These are phyloP conservation scores for Phytopythium vexans DNA, from an alignment of 352 stramenopile species.

Conservation along the genomic window DNA sequence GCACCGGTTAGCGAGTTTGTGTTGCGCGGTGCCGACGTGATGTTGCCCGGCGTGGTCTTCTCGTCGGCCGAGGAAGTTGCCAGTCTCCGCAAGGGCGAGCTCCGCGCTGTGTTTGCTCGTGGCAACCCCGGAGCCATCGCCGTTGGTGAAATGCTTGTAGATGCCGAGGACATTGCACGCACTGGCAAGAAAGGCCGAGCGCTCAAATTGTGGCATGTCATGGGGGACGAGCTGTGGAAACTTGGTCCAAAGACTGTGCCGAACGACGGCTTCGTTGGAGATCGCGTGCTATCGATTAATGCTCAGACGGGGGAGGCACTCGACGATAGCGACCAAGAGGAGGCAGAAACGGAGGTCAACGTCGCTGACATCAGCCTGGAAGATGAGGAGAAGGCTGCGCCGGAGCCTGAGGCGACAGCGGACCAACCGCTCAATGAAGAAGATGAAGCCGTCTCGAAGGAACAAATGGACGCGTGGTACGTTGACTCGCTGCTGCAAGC, in stretches of 20 bases:
- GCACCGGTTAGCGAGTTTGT: constrained; percentile 80
- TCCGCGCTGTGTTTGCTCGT: constrained; percentile 64
- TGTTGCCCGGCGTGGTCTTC: constrained; percentile 81
- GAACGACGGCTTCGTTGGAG: constrained; percentile 57
- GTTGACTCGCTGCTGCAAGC: constrained; percentile 63
- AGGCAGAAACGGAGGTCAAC: constrained; percentile 19
- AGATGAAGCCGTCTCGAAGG: constrained; percentile 33
- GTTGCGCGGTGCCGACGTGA: constrained; percentile 76
- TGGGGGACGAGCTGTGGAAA: constrained; percentile 75
- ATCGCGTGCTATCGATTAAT: constrained; percentile 30
- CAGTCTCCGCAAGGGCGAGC: constrained; percentile 56
- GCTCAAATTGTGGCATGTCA: constrained; percentile 63
- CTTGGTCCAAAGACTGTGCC: constrained; percentile 65
- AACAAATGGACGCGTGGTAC: constrained; percentile 77
- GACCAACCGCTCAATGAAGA: constrained; percentile 8
- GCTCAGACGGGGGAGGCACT: constrained; percentile 4
- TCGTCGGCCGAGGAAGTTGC: constrained; percentile 43
- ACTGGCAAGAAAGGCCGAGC: constrained; percentile 67
- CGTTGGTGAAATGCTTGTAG: constrained; percentile 74
- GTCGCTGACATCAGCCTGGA: constrained; percentile 30
- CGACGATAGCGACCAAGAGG: constrained; percentile 9
- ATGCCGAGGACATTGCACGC: constrained; percentile 46
- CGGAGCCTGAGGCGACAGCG: constrained; percentile 5
- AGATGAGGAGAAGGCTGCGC: constrained; percentile 28
- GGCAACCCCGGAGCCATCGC: constrained; percentile 77